Evolutionary conservation across 2,329 filamentous ascomycete species (phyloP).

Genomic region (Phyllosticta capitalensis): DNA sequence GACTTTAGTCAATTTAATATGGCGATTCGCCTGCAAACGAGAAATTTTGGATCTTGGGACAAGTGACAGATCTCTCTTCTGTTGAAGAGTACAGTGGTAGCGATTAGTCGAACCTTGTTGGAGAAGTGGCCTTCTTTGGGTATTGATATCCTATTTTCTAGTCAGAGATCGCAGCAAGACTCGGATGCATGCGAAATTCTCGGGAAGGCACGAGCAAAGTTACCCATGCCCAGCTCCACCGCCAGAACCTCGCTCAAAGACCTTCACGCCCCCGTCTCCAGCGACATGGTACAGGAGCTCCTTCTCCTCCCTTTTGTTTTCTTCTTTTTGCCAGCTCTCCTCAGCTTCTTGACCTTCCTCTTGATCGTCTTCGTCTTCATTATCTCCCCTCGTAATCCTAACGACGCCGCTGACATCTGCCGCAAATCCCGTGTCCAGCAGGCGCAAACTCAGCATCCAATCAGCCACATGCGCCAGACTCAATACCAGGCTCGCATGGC

Average conservation of each 20-base stretch:
- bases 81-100: no score
- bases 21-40: background rate
- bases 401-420: constrained; percentile 85
- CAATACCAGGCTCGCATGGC: constrained; percentile 62
- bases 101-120: no score
- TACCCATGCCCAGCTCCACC: constrained; percentile 6
- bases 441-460: constrained; percentile 61
- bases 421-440: constrained; percentile 79
- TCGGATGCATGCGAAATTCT: background rate
- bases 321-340: constrained; percentile 16
- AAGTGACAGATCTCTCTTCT: no score
- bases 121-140: no score
- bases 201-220: background rate
- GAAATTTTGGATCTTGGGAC: no score
- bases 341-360: constrained; percentile 20
- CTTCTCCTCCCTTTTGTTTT: constrained; percentile 37
- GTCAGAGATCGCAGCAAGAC: background rate
- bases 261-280: constrained; percentile 67
- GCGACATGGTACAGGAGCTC: constrained; percentile 77
- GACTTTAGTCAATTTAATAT: background rate
- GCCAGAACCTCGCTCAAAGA: constrained; percentile 70
- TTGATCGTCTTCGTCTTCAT: constrained; percentile 27
- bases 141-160: no score
- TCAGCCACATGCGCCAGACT: constrained; percentile 65
- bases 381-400: constrained; percentile 56